phyloP scores from a whole-genome alignment of 2,329 filamentous ascomycete genomes.

The Fusarium sp. region DNA sequence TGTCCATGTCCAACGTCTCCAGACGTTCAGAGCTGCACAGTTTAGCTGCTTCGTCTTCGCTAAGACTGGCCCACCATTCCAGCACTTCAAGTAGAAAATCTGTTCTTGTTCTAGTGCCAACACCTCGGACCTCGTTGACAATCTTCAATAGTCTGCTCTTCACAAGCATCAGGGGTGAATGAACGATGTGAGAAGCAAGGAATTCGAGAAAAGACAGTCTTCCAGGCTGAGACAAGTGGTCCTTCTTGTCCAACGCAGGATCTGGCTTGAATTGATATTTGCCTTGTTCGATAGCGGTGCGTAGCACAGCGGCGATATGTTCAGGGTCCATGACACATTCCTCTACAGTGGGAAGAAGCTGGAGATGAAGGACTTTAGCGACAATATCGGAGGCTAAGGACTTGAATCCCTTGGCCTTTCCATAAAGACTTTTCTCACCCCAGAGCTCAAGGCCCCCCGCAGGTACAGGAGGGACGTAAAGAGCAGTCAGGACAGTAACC shows the following conservation, averaged over 20 bases:
- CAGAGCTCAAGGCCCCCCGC: constrained; percentile 62
- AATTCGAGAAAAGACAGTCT: constrained; percentile 76
- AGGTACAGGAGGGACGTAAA: constrained; percentile 55
- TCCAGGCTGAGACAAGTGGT: constrained; percentile 67
- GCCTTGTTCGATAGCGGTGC: constrained; percentile 54
- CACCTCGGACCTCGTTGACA: constrained; percentile 77
- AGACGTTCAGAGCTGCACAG: constrained; percentile 55
- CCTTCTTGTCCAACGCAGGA: constrained; percentile 61
- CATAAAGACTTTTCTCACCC: constrained; percentile 75
- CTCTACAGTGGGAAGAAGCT: constrained; percentile 81
- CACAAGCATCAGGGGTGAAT: constrained; percentile 74
- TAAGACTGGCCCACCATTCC: constrained; percentile 72
- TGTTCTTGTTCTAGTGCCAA: constrained; percentile 75
- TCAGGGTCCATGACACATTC: constrained; percentile 85
- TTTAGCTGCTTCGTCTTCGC: constrained; percentile 60
- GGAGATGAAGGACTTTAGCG: constrained; percentile 70
- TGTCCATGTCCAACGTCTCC: constrained; percentile 56
- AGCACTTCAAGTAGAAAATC: constrained; percentile 81
- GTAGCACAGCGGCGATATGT: constrained; percentile 74
- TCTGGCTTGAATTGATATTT: constrained; percentile 51
- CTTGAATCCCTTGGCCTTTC: constrained; percentile 61
- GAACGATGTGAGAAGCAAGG: constrained; percentile 76
- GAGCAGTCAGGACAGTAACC: constrained; percentile 64
- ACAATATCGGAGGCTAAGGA: constrained; percentile 69
- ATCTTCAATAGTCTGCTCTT: constrained; percentile 78